Conservation (phyloP, 768 basidiomycete genomes). For the Galerina marginata region DNA sequence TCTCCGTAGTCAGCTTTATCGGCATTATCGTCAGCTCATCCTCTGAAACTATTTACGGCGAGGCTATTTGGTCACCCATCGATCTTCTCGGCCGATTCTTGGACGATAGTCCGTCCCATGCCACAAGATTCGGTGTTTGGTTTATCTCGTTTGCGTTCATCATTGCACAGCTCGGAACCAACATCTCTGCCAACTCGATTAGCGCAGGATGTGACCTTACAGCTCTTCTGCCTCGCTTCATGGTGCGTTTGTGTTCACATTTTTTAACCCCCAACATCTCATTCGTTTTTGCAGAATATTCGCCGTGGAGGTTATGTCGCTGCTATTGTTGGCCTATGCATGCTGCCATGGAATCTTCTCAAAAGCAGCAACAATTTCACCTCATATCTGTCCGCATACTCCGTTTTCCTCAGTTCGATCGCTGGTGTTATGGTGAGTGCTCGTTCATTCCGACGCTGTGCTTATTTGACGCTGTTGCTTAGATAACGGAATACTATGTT, state of each 20-base stretch:
- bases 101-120: conserved; percentile 62
- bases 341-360: conserved; percentile 80
- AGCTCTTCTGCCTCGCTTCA: conserved; percentile 75
- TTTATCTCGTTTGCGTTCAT: conserved; percentile 83
- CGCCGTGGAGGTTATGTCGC: conserved; percentile 84
- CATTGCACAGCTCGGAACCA: conserved; percentile 72
- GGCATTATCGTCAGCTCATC: conserved; percentile 85
- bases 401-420: conserved; percentile 81
- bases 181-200: conserved; percentile 83
- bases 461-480: conserved; percentile 4
- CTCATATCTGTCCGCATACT: conserved; percentile 82
- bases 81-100: conserved; percentile 73
- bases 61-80: conserved; percentile 81
- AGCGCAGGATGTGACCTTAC: conserved; percentile 86
- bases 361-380: conserved; percentile 78
- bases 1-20: conserved; percentile 77
- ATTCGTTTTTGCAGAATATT: conserved; percentile 59
- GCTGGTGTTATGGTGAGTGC: conserved; percentile 74
- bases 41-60: conserved; percentile 75
- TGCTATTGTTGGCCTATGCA: conserved; percentile 76
- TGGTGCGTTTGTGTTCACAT: conserved; percentile 46
- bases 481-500: conserved; percentile 83
- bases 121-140: conserved; percentile 76
- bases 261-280: neutral
- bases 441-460: neutral